Evolutionary conservation across 2,329 filamentous ascomycete species (phyloP), one percentile per base, ranked within the genome.

Genomic region (Trichoderma sp.): DNA sequence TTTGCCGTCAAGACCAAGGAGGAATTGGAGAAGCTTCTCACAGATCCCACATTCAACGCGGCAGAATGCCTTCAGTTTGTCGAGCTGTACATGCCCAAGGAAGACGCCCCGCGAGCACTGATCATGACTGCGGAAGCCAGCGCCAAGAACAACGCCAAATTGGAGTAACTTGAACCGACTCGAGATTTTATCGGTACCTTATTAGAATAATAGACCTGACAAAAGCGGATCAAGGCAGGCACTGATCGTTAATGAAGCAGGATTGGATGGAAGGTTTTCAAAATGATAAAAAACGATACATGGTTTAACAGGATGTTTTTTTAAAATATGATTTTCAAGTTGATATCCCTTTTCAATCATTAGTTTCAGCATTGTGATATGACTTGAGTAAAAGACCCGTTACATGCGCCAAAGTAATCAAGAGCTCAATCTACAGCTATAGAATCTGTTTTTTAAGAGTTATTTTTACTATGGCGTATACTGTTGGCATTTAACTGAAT

Each of bases 71-170:
- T 92, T 78, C 88, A 95, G 83, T 91, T 97, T 81, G 94, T 97
- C 59, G 95, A 97, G 86, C 81, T 97, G 67, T 92, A 94, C 80
- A 94, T 97, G 90, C 92, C 91, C 11, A 93, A 90, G 84, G 89
- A 95, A 76, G 94, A 97, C 84, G 94, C 94, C 14, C 94, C 94
- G 0, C 86, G 88, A 65, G 90, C 91, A 6, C 83, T 97, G 79
- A 90, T 92, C 80, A 84, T 91, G 81, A 94, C 93, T 27, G 93
- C 93, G 0, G 89, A 93, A 82, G 91, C 92, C 6, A 92, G 91
- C 63, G 93, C 93, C 6, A 91, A 86, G 85, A 91, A 87, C 68
- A 96, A 95, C 82, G 87, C 89, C 7, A 88, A 82, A 80, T 78
- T 21, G 63, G 63, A 31, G 6, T 71, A 75, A 68, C 6, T 7